Evolutionary conservation across 2,329 filamentous ascomycete genomes (phyloP), one percentile per base, ranked within the genome.

Genomic region (Diaporthe citri): DNA sequence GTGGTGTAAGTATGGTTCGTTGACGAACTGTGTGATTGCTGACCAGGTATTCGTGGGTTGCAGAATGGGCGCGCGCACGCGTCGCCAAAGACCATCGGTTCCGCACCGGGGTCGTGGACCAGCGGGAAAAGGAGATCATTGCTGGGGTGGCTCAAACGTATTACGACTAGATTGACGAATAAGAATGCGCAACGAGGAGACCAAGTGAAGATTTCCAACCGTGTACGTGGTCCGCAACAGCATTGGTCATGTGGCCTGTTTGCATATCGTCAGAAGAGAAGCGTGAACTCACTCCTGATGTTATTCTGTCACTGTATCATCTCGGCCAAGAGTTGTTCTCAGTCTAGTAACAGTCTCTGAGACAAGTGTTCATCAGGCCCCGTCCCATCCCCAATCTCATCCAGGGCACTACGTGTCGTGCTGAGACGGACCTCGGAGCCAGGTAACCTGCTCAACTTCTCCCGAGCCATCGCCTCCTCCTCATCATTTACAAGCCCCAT

Each of bases 1-100:
- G 73, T 67, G 41, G 13, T 39, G 2, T 28, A 20, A 8, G 12
- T 25, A 22, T n/a, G 12, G 5, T 4, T 17, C 22, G 9, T 17
- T 1, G 10, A 10, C 4, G 22, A 10, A 39, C 6, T 28, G 8
- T 17, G 39, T 39, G 31, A 22, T n/a, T 28, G 22, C 20, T 34
- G 17, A 55, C 72, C 76, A 15, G 77, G 36, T 28, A 22, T 12
- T 20, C 9, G 43, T 25, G n/a, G 9, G n/a, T 10, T 39, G 17
- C 55, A 79, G 78, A 79, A 34, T 80, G 78, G 79, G 78, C 79
- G 46, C 77, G 79, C 8, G 79, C 78, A 2, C 76, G 78, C 22
- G 79, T 80, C 46, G 78, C 78, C 4, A 80, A 80, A 52, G 79
- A 80, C 46, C 78, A 80, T 39, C 76, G 78, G 39, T 80, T 79